Conservation (phyloP, 352 stramenopile species). For the Phytophthora quininea region DNA sequence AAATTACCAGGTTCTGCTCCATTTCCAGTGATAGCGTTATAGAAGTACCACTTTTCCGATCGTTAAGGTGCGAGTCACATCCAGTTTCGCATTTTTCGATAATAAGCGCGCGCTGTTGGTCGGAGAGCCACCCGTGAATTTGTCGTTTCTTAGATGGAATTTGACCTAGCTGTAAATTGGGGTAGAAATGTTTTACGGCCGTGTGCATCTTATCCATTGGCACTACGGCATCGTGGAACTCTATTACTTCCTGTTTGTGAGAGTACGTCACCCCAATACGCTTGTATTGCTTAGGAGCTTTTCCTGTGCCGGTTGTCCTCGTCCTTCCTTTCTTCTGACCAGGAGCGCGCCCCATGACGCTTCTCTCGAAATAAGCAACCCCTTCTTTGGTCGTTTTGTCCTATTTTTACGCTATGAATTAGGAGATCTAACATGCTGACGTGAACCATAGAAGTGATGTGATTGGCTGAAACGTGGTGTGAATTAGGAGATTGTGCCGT, state of each 20-base stretch:
- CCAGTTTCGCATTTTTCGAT: conserved; percentile 11
- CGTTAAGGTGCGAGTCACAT: conserved; percentile 8
- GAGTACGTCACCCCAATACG: neutral
- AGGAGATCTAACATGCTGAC: conserved; percentile 4
- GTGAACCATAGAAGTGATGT: neutral
- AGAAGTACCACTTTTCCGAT: conserved; percentile 1
- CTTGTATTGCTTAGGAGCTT: conserved; percentile 11
- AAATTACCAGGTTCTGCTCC: conserved; percentile 4
- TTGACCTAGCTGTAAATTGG: neutral
- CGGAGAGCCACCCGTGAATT: conserved; percentile 5
- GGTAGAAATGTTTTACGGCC: conserved; percentile 3
- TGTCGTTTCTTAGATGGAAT: conserved; percentile 4
- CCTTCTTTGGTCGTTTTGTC: neutral
- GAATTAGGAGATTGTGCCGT: conserved; percentile 22
- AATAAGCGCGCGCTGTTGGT: conserved; percentile 9
- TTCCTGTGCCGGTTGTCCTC: neutral
- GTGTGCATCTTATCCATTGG: conserved; percentile 14
- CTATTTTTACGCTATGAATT: conserved; percentile 16
- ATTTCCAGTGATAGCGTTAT: neutral
- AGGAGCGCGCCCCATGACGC: conserved; percentile 8
- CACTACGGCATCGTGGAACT: conserved; percentile 7
- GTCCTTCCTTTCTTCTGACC: conserved; percentile 5
- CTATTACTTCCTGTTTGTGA: conserved; percentile 6
- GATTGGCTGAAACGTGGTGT: conserved; percentile 12
- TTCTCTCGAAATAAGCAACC: conserved; percentile 16